Evolutionary conservation across 2,329 filamentous ascomycete genomes (phyloP).

Genomic region (Pseudocercospora fuligena): DNA sequence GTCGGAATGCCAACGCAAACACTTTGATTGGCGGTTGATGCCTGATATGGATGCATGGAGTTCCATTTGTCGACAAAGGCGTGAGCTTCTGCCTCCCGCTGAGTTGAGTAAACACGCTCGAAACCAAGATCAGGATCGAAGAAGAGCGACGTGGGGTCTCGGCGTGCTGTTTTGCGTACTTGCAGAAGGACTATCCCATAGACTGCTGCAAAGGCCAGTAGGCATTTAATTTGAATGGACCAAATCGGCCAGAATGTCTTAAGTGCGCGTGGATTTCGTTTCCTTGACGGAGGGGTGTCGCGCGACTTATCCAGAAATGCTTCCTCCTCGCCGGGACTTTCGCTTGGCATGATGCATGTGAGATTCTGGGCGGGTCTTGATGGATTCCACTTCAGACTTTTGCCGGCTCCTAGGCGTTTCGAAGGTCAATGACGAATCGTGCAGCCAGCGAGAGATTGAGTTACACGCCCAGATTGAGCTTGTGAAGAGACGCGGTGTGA

Average conservation of each 20-base stretch:
- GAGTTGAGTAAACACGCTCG: not conserved
- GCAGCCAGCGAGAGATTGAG: too few relatives aligned
- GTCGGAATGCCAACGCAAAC: slow-evolving; percentile 54
- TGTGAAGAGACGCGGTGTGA: not conserved
- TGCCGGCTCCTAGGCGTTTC: not conserved
- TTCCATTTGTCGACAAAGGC: slow-evolving; percentile 5
- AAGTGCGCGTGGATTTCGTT: not conserved
- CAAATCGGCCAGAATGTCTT: not conserved
- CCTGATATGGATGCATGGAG: not conserved
- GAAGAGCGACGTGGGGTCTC: not conserved
- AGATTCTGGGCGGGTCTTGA: not conserved
- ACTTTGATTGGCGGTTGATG: not conserved
- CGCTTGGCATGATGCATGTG: slow-evolving; percentile 1
- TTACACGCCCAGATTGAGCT: too few relatives aligned
- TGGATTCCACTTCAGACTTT: not conserved
- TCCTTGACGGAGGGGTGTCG: not conserved
- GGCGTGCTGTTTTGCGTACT: not conserved
- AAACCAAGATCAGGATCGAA: slow-evolving; percentile 1
- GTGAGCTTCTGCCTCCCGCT: not conserved
- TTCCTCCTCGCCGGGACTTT: not conserved
- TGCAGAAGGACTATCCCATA: not conserved
- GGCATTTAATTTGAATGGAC: not conserved
- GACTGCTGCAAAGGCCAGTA: not conserved
- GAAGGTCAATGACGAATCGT: not conserved
- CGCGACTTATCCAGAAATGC: not conserved